Percentiles rank a stretch among this genome's conserved stretches.
Conservation (phyloP, 2,329 filamentous ascomycete genomes). For the Alternaria sp. region DNA sequence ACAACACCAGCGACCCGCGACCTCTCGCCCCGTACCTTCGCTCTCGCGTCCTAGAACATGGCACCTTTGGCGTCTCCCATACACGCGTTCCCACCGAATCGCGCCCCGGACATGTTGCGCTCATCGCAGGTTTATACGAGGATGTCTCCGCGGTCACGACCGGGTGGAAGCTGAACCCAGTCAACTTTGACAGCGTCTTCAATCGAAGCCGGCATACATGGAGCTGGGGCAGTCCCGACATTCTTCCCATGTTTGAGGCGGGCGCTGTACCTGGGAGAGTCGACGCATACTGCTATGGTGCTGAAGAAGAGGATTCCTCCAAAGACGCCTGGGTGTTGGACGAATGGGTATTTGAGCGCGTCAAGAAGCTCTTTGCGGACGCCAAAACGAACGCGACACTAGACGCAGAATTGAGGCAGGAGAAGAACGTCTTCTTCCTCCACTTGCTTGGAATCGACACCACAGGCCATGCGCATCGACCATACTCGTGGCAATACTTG, state of each 20-base stretch:
- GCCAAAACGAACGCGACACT: conserved; percentile 80
- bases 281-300: conserved; percentile 82
- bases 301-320: conserved; percentile 90
- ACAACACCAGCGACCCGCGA: conserved; percentile 70
- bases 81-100: conserved; percentile 97
- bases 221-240: conserved; percentile 99
- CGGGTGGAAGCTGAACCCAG: conserved; percentile 97
- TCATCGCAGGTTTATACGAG: conserved; percentile 96
- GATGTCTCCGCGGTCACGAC: conserved; percentile 97
- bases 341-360: conserved; percentile 93
- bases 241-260: conserved; percentile 93
- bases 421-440: conserved; percentile 93
- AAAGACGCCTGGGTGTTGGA: conserved; percentile 81
- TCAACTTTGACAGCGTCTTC: conserved; percentile 98
- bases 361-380: conserved; percentile 82
- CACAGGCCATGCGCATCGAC: conserved; percentile 81
- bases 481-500: conserved; percentile 94
- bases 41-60: conserved; percentile 83
- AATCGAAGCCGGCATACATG: conserved; percentile 96
- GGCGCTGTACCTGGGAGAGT: conserved; percentile 89
- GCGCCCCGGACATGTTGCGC: conserved; percentile 90
- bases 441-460: conserved; percentile 93
- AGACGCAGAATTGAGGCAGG: conserved; percentile 72
- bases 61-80: conserved; percentile 96
- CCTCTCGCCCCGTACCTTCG: conserved; percentile 90